phyloP scores from a whole-genome alignment of 1,284 basidiomycete species.

The Fomitiporia mediterranea region DNA sequence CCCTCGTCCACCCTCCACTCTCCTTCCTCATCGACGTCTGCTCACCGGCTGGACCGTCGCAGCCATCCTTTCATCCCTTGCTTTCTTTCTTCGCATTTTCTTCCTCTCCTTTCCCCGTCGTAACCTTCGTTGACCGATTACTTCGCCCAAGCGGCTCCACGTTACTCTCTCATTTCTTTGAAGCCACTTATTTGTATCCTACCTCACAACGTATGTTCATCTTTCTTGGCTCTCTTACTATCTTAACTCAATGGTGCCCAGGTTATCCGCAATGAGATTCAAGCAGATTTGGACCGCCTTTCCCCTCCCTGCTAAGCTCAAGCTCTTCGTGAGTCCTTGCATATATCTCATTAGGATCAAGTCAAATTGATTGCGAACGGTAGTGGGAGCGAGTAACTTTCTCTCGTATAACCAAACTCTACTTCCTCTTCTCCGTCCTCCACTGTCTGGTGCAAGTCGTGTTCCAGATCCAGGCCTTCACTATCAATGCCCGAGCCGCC shows the following conservation, averaged over 20 bases:
- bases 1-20: conserved; percentile 29
- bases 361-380: conserved; percentile 16
- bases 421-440: conserved; percentile 57
- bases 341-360: conserved; percentile 1
- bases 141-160: conserved; percentile 42
- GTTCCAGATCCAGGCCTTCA: conserved; percentile 63
- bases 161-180: background rate
- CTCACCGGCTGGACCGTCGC: conserved; percentile 49
- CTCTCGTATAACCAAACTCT: conserved; percentile 59
- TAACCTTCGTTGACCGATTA: conserved; percentile 21
- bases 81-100: conserved; percentile 12
- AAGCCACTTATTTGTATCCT: conserved; percentile 29
- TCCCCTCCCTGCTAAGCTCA: conserved; percentile 41
- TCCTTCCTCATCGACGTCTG: conserved; percentile 25
- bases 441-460: conserved; percentile 66
- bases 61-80: conserved; percentile 23
- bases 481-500: conserved; percentile 56
- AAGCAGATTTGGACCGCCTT: conserved; percentile 39
- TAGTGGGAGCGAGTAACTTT: conserved; percentile 71
- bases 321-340: conserved; percentile 46
- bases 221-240: conserved; percentile 15
- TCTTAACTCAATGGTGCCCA: background rate
- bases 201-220: conserved; percentile 29
- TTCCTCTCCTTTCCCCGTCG: background rate
- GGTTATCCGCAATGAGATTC: conserved; percentile 37